These are phyloP conservation scores for Scytalidium lignicola DNA, from an alignment of 2,329 filamentous ascomycete species.

Conservation along the genomic window DNA sequence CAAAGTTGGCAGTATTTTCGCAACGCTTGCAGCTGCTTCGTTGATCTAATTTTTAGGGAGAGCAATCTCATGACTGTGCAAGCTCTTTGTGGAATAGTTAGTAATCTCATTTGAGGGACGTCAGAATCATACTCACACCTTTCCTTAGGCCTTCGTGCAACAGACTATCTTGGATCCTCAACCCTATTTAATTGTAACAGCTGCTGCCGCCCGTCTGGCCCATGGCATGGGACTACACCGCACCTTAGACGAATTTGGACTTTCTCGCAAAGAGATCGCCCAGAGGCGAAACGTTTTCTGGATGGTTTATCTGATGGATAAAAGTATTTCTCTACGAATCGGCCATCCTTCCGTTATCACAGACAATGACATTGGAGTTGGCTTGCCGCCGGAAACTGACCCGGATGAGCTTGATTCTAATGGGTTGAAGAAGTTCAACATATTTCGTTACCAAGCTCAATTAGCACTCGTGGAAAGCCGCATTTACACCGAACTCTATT, in stretches of 20 bases:
- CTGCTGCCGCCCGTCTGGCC: constrained; percentile 5
- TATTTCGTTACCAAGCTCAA: constrained; percentile 4
- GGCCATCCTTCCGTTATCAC: constrained; percentile 5
- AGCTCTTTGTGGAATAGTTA: constrained; percentile 6
- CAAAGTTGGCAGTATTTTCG: constrained; percentile 1
- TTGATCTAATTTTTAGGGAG: constrained; percentile 6
- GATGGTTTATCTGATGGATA: constrained; percentile 6
- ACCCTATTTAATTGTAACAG: constrained; percentile 1
- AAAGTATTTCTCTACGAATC: constrained; percentile 4
- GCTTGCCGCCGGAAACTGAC: constrained; percentile 1
- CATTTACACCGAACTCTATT: constrained; percentile 9
- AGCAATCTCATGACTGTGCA: constrained; percentile 7
- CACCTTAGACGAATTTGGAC: constrained; percentile 1
- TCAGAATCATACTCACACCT: background rate
- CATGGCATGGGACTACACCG: constrained; percentile 6
- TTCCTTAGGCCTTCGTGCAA: constrained; percentile 2
- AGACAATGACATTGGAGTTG: constrained; percentile 8
- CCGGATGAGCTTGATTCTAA: background rate
- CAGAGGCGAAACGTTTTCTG: constrained; percentile 6
- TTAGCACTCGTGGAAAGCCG: constrained; percentile 7
- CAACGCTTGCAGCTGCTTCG: constrained; percentile 6
- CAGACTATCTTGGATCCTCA: constrained; percentile 4
- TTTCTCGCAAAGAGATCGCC: background rate
- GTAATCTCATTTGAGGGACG: background rate
- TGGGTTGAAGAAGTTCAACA: background rate